Conservation (phyloP, 352 stramenopile genomes). For the Phytophthora idaei region DNA sequence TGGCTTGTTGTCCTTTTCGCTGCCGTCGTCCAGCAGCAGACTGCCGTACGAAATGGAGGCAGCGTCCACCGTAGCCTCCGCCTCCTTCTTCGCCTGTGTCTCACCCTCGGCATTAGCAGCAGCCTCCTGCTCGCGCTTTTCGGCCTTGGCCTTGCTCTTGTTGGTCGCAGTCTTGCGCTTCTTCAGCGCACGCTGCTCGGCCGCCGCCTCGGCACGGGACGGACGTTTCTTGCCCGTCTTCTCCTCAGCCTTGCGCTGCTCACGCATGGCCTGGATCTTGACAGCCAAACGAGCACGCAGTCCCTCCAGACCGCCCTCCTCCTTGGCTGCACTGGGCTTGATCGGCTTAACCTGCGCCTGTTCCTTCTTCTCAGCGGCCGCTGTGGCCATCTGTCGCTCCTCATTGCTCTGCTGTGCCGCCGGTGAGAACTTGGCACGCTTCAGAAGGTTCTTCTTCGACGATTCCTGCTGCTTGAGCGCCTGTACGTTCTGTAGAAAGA, state of each 20-base stretch:
- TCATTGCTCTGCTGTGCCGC: conserved; percentile 71
- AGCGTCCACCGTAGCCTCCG: conserved; percentile 21
- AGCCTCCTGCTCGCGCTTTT: conserved; percentile 52
- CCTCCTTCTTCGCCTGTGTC: conserved; percentile 20
- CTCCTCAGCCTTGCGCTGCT: conserved; percentile 75
- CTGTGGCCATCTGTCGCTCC: conserved; percentile 49
- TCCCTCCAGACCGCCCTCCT: conserved; percentile 53
- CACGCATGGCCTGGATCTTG: conserved; percentile 75
- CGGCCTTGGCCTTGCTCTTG: conserved; percentile 60
- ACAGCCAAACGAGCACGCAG: conserved; percentile 69
- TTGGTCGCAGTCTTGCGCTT: conserved; percentile 50
- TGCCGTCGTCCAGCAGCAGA: conserved; percentile 66
- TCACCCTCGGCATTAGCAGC: conserved; percentile 15
- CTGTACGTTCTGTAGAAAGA: conserved; percentile 46
- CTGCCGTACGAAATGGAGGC: conserved; percentile 80
- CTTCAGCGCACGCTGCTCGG: conserved; percentile 40
- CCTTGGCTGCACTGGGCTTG: conserved; percentile 45
- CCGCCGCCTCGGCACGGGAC: conserved; percentile 28
- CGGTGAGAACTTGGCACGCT: conserved; percentile 78
- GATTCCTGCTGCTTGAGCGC: conserved; percentile 58
- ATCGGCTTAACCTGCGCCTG: conserved; percentile 39
- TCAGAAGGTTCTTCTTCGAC: conserved; percentile 60
- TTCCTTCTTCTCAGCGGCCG: conserved; percentile 57
- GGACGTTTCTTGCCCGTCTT: conserved; percentile 63
- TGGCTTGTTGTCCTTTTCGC: conserved; percentile 50